Evolutionary conservation across 441 rosid genomes (phyloP), one percentile per base, ranked within the genome.

Genomic region (Breynia disticha): DNA sequence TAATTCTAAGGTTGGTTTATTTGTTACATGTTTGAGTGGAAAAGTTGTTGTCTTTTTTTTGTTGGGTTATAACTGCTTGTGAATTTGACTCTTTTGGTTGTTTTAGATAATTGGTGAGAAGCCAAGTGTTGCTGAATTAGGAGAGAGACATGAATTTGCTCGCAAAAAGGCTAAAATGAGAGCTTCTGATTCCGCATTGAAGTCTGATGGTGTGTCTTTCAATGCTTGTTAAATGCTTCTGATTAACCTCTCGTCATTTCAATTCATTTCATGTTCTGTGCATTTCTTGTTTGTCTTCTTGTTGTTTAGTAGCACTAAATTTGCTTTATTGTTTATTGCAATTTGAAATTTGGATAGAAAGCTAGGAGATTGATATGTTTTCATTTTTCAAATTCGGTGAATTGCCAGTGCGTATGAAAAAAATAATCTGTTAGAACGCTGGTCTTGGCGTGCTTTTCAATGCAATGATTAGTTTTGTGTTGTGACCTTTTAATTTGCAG

Each of bases 81-180:
- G n/a, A n/a, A 3, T 7, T 24, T 24, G 32, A 24, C 32, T 7
- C 32, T 24, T 24, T 7, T 24, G 32, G 16, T 19, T 19, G 41
- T 56, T 63, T 68, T 50, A 85, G 88, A 55, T 53, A 64, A 57
- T n/a, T 19, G 72, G 63, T 32, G 75, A 68, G 65, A 69, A 76
- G 60, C 63, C 73, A 46, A 19, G 74, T 46, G 35, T 54, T 62
- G 60, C 39, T 54, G 76, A 67, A 62, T 58, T 66, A 44, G 79
- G 65, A 35, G 79, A 77, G 61, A 68, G 57, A 56, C 65, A 66
- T 24, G 78, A 75, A 62, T 48, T 67, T 57, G 65, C 56, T 9
- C 64, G 69, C 35, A 89, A 76, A 68, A 76, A 76, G 61, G 68
- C 58, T 57, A 86, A 83, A 73, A 37, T 75, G 66, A 65, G 65